A percentile compares a stretch with the other conserved stretches of the same genome.
These are phyloP conservation scores for Priceomyces medius DNA, from an alignment of 805 yeast species.

Conservation along the genomic window DNA sequence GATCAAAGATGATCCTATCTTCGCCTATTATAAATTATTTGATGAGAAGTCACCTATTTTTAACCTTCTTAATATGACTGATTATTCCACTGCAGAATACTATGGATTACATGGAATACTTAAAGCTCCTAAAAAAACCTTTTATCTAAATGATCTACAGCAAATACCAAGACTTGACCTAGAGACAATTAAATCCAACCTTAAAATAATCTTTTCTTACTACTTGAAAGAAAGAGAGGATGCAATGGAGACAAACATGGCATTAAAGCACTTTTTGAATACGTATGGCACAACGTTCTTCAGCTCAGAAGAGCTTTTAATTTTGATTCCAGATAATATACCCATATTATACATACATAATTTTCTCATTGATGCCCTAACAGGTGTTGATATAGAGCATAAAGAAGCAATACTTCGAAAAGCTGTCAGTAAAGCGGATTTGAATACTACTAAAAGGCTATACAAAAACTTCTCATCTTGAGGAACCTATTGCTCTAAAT, in stretches of 20 bases:
- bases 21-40: not conserved
- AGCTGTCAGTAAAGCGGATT: conserved; percentile 29
- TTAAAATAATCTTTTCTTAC: conserved; percentile 16
- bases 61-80: conserved; percentile 21
- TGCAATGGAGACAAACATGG: conserved; percentile 10
- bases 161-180: not conserved
- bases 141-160: conserved; percentile 12
- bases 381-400: conserved; percentile 18
- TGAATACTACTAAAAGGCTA: conserved; percentile 18
- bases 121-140: conserved; percentile 20
- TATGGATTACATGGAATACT: conserved; percentile 20
- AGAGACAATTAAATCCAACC: conserved; percentile 7
- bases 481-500: not conserved
- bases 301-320: conserved; percentile 25
- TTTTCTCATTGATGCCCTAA: conserved; percentile 21
- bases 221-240: conserved; percentile 14
- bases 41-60: not conserved
- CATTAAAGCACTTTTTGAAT: conserved; percentile 29
- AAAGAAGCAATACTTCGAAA: conserved; percentile 22
- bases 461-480: conserved; percentile 19
- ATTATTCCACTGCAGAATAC: conserved; percentile 36
- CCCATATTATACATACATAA: conserved; percentile 29
- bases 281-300: conserved; percentile 21
- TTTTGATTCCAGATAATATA: conserved; percentile 28
- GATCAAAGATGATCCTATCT: conserved; percentile 2